Evolutionary conservation across 805 yeast genomes (phyloP).

Genomic region (Candida stauntonica): DNA sequence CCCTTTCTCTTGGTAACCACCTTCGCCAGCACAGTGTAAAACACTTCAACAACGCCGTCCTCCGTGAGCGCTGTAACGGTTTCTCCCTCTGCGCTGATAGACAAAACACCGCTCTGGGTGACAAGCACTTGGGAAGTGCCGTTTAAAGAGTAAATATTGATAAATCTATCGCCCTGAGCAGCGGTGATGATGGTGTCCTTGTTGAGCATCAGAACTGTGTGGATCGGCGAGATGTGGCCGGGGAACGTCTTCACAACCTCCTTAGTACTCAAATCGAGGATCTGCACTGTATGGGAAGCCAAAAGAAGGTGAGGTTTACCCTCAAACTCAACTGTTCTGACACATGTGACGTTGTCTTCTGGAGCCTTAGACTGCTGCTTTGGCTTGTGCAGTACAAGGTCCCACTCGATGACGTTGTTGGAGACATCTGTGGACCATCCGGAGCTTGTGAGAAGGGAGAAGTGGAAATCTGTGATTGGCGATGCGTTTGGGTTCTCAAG

Average conservation of each 20-base stretch:
- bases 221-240: conserved; percentile 72
- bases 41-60: conserved; percentile 69
- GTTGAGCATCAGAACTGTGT: conserved; percentile 38
- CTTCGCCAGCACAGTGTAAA: conserved; percentile 48
- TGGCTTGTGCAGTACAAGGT: conserved; percentile 40
- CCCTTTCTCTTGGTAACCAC: conserved; percentile 42
- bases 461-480: conserved; percentile 48
- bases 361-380: conserved; percentile 39
- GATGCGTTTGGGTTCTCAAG: conserved; percentile 43
- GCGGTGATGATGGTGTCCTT: conserved; percentile 54
- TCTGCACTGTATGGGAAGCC: conserved; percentile 63
- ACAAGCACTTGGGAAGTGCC: conserved; percentile 54
- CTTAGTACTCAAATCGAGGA: conserved; percentile 40
- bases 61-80: conserved; percentile 60
- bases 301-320: conserved; percentile 43
- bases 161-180: conserved; percentile 77
- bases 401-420: conserved; percentile 62
- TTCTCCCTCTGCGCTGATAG: conserved; percentile 37
- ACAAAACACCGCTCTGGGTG: conserved; percentile 56
- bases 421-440: conserved; percentile 58
- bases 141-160: conserved; percentile 59
- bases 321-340: conserved; percentile 29
- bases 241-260: conserved; percentile 53
- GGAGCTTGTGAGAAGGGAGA: conserved; percentile 36
- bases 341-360: conserved; percentile 26